Evolutionary conservation across 2,329 filamentous ascomycete species (phyloP).

Genomic region (Rhexocercosporidium sp.): DNA sequence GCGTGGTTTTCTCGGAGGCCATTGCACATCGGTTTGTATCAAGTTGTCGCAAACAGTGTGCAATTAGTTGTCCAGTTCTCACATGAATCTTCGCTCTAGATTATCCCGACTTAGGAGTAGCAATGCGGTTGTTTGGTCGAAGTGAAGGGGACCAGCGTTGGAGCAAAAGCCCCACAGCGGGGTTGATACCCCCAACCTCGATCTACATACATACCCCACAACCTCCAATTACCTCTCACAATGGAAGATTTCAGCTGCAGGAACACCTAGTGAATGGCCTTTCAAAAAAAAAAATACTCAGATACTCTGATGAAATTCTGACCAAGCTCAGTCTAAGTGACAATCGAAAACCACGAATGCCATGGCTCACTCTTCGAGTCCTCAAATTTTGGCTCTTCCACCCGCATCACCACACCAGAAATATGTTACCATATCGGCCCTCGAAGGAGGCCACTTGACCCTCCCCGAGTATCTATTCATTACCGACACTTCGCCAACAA

Average conservation of each 20-base stretch:
- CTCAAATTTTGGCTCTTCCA: conserved; percentile 11
- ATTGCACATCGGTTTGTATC: not conserved
- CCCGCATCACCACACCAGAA: conserved; percentile 17
- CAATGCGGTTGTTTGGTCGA: not conserved
- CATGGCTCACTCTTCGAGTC: not conserved
- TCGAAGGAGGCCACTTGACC: conserved; percentile 50
- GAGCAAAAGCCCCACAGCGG: conserved; percentile 2
- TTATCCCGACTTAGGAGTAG: not conserved
- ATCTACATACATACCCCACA: conserved; percentile 2
- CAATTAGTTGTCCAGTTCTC: not conserved
- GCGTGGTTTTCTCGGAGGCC: not conserved
- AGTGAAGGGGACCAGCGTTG: not conserved
- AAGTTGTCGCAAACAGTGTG: not conserved
- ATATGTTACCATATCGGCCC: conserved; percentile 45
- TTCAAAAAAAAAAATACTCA: not conserved
- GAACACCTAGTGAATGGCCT: not conserved
- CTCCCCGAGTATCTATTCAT: conserved; percentile 54
- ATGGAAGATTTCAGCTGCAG: not conserved
- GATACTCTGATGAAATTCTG: not conserved
- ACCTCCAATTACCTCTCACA: not conserved
- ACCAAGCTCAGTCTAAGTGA: not conserved
- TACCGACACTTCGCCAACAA: conserved; percentile 48
- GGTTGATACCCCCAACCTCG: not conserved
- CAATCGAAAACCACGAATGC: not conserved
- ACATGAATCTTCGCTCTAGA: not conserved